phyloP scores from a whole-genome alignment of 1,139 yeast genomes.

The Yamadazyma taylorii region DNA sequence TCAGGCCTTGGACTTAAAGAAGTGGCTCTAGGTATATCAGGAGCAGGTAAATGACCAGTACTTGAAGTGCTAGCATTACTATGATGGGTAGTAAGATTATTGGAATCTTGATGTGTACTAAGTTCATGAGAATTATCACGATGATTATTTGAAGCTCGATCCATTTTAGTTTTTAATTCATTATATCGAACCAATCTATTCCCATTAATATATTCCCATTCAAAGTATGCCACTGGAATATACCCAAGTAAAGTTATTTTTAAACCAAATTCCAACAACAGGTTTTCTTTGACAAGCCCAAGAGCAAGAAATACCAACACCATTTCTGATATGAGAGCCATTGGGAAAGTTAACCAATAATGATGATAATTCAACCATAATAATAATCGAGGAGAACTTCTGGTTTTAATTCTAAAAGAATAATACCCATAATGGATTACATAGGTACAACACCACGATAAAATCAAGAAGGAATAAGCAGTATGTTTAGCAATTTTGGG shows the following conservation, averaged over 20 bases:
- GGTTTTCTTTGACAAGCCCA: slow-evolving; percentile 39
- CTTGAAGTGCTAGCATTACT: not conserved
- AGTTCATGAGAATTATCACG: not conserved
- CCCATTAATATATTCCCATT: slow-evolving; percentile 32
- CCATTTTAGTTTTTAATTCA: slow-evolving; percentile 14
- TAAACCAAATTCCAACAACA: slow-evolving; percentile 27
- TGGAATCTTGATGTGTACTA: not conserved
- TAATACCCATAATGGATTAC: slow-evolving; percentile 47
- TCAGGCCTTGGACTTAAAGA: slow-evolving; percentile 13
- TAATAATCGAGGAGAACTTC: slow-evolving; percentile 35
- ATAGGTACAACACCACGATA: slow-evolving; percentile 45
- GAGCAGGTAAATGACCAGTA: not conserved
- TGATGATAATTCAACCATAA: slow-evolving; percentile 42
- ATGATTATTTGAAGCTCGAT: slow-evolving; percentile 1
- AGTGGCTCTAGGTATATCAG: slow-evolving; percentile 4
- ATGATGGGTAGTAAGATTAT: slow-evolving; percentile 1
- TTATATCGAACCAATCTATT: slow-evolving; percentile 26
- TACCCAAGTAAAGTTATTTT: slow-evolving; percentile 31
- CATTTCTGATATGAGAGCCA: slow-evolving; percentile 50
- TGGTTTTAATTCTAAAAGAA: slow-evolving; percentile 45
- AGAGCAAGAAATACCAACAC: slow-evolving; percentile 51
- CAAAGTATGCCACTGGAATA: slow-evolving; percentile 38
- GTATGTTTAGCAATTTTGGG: slow-evolving; percentile 52
- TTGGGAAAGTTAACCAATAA: slow-evolving; percentile 46
- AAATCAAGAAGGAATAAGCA: slow-evolving; percentile 47